Percentiles rank a stretch among this genome's conserved stretches.
These are phyloP conservation scores for Magnusiomyces paraingens DNA, from an alignment of 1,139 yeast species.

Conservation along the genomic window DNA sequence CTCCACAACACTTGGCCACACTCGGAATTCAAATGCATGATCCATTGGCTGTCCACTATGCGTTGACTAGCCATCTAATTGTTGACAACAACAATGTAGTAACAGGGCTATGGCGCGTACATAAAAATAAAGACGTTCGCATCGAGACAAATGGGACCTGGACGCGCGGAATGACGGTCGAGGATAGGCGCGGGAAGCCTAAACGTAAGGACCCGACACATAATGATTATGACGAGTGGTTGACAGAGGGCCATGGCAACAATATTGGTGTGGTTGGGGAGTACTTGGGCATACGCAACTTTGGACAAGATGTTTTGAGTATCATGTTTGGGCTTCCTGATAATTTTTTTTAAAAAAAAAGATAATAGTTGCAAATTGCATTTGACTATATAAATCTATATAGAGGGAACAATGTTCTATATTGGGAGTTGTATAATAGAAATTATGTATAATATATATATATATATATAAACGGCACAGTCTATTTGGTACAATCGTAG, in stretches of 20 bases:
- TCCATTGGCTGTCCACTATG: slow-evolving; percentile 38
- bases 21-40: slow-evolving; percentile 33
- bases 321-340: slow-evolving; percentile 10
- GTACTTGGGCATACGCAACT: slow-evolving; percentile 20
- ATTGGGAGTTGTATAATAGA: too few relatives aligned
- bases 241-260: slow-evolving; percentile 26
- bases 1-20: slow-evolving; percentile 12
- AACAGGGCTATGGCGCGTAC: slow-evolving; percentile 25
- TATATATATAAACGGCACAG: too few relatives aligned
- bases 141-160: slow-evolving; percentile 37
- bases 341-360: neutral
- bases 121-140: slow-evolving; percentile 31
- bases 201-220: slow-evolving; percentile 19
- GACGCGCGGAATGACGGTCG: slow-evolving; percentile 35
- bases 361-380: too few relatives aligned
- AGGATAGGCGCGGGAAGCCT: slow-evolving; percentile 34
- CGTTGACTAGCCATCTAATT: slow-evolving; percentile 16
- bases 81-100: neutral
- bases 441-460: too few relatives aligned
- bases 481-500: neutral
- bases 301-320: slow-evolving; percentile 18
- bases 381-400: too few relatives aligned
- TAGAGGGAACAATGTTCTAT: too few relatives aligned
- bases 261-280: slow-evolving; percentile 25
- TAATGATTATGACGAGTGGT: slow-evolving; percentile 29